These are phyloP conservation scores for Helianthus annuus DNA, from an alignment of 129 eudicot species.

Conservation along the genomic window DNA sequence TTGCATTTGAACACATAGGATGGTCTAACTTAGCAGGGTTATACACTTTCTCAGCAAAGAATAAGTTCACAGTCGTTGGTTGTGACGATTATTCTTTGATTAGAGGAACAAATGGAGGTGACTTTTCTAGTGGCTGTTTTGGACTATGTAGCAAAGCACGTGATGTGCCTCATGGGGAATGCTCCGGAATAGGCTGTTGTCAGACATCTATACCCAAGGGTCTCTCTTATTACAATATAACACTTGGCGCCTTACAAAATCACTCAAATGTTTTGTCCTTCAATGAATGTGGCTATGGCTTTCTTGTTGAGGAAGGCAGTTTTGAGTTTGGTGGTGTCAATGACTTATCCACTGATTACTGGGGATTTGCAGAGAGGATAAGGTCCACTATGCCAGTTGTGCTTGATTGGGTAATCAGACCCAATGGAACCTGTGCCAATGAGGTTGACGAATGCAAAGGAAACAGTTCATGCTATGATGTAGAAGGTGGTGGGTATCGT, in stretches of 20 bases:
- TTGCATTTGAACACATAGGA: background rate
- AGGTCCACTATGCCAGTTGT: background rate
- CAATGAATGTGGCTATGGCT: background rate
- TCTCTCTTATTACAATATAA: background rate
- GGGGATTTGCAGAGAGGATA: background rate
- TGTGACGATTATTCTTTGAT: background rate
- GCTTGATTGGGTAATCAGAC: no score
- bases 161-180: background rate
- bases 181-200: background rate
- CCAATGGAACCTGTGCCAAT: no score
- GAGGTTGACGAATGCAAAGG: background rate
- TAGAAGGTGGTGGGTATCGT: background rate
- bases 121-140: background rate
- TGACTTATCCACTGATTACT: background rate
- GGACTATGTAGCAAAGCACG: background rate
- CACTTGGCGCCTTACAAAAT: background rate
- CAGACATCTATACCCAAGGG: background rate
- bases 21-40: background rate
- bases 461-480: constrained; percentile 14
- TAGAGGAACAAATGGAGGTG: background rate
- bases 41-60: background rate
- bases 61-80: background rate
- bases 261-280: background rate
- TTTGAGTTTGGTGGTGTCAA: background rate
- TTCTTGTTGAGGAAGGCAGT: background rate